Conservation (phyloP, 805 yeast species). For the Cyberlindnera maritima region DNA sequence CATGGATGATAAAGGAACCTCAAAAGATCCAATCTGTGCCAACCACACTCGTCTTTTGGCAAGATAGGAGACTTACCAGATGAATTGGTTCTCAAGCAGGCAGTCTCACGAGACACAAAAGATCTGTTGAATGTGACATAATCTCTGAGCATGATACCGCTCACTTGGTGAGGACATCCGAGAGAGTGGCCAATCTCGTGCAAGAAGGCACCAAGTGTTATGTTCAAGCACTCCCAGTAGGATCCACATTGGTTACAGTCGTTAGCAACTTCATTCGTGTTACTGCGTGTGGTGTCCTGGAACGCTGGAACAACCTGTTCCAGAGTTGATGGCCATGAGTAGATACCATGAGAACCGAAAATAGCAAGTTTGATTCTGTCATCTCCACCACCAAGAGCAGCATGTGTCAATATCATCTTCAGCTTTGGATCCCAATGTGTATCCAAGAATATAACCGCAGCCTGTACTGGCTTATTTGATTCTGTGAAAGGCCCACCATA, state of each 20-base stretch:
- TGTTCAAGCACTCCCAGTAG: constrained; percentile 84
- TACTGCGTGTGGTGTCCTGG: constrained; percentile 65
- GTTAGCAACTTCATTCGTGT: constrained; percentile 77
- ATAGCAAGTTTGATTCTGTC: constrained; percentile 74
- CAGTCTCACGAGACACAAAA: constrained; percentile 69
- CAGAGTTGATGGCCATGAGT: constrained; percentile 86
- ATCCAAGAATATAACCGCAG: constrained; percentile 84
- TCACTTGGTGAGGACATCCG: constrained; percentile 89
- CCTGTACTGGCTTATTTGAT: constrained; percentile 51
- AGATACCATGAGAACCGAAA: constrained; percentile 90
- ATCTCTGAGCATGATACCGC: constrained; percentile 89
- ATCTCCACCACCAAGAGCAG: constrained; percentile 90
- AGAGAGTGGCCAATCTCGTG: constrained; percentile 92
- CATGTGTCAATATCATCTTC: constrained; percentile 74
- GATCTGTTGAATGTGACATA: constrained; percentile 79
- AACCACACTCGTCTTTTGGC: constrained; percentile 70
- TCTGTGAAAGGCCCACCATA: constrained; percentile 54
- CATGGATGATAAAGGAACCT: constrained; percentile 81
- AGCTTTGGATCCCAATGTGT: constrained; percentile 71
- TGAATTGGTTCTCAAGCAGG: constrained; percentile 50
- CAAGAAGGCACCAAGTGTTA: constrained; percentile 90
- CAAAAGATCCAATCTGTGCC: constrained; percentile 81
- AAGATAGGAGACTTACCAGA: constrained; percentile 47
- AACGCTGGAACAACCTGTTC: constrained; percentile 69
- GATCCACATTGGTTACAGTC: constrained; percentile 83